Evolutionary conservation across 192 early-diverging fungal genomes (phyloP).

Genomic region (Coemansia sp.): DNA sequence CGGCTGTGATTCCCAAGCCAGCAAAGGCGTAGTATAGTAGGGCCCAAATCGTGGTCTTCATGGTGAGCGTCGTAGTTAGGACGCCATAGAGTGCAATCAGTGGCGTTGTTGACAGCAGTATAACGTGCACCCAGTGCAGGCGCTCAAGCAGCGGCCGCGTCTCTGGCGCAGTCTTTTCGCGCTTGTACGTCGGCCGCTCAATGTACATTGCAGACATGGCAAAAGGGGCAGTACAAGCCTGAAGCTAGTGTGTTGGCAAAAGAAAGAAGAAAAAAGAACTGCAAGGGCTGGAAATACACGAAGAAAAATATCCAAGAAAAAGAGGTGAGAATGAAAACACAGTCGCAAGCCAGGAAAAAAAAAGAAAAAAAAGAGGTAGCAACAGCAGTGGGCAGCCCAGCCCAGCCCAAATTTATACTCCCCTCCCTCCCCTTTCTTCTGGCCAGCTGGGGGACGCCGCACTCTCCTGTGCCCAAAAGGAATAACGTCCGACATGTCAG

Average conservation of each 20-base stretch:
- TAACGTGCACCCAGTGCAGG: slow-evolving; percentile 69
- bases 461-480: background rate
- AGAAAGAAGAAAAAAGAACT: background rate
- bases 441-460: background rate
- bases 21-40: slow-evolving; percentile 35
- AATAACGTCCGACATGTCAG: background rate
- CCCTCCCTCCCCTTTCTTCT: background rate
- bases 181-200: slow-evolving; percentile 51
- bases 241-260: background rate
- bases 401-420: background rate
- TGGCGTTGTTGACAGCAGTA: slow-evolving; percentile 68
- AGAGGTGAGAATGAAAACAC: background rate
- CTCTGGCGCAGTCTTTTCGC: slow-evolving; percentile 38
- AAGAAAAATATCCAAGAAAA: background rate
- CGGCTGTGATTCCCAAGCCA: slow-evolving; percentile 56
- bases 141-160: slow-evolving; percentile 49
- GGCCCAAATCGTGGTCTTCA: slow-evolving; percentile 65
- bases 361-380: slow-evolving; percentile 13
- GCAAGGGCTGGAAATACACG: background rate
- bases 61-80: slow-evolving; percentile 63
- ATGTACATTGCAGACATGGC: slow-evolving; percentile 39
- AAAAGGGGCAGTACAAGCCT: background rate
- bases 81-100: slow-evolving; percentile 78
- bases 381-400: background rate
- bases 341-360: background rate